These are phyloP conservation scores for Candida chilensis DNA, from an alignment of 805 yeast genomes.

Conservation along the genomic window DNA sequence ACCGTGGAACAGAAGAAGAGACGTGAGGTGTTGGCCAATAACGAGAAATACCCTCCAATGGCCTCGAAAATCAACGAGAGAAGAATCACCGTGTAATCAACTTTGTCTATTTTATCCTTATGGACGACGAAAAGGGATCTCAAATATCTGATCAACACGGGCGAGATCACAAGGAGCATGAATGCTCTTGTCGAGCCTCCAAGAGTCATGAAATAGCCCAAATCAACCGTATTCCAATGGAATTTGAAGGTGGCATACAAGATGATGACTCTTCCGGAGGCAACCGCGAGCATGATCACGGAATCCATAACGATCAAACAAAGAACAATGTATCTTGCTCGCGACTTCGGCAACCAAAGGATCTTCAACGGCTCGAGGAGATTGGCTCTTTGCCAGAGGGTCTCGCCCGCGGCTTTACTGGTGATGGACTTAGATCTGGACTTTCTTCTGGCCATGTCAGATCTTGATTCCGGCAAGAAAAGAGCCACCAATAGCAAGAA, in stretches of 20 bases:
- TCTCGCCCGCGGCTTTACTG: too few species aligned
- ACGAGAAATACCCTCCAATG: constrained; percentile 22
- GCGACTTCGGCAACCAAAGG: constrained; percentile 40
- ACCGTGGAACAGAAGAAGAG: constrained; percentile 21
- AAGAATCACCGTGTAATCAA: constrained; percentile 32
- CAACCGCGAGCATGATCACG: constrained; percentile 23
- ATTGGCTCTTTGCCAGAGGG: too few species aligned
- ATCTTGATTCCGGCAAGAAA: constrained; percentile 57
- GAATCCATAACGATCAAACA: constrained; percentile 39
- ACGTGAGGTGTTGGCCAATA: constrained; percentile 15
- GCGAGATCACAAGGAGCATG: constrained; percentile 41
- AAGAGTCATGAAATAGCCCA: constrained; percentile 49
- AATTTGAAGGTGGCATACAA: constrained; percentile 46
- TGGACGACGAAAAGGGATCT: constrained; percentile 21
- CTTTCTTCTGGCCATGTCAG: constrained; percentile 39
- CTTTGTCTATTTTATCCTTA: constrained; percentile 37
- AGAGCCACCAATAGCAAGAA: constrained; percentile 15
- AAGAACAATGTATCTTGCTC: constrained; percentile 38
- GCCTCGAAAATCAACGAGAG: constrained; percentile 27
- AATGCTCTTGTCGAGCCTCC: constrained; percentile 40
- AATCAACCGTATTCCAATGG: constrained; percentile 41
- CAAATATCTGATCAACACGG: constrained; percentile 30
- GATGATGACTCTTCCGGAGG: constrained; percentile 30
- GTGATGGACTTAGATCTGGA: constrained; percentile 39
- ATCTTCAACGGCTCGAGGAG: constrained; percentile 40